Conservation (phyloP, 1,284 basidiomycete species). For the Tremellales sp. region DNA sequence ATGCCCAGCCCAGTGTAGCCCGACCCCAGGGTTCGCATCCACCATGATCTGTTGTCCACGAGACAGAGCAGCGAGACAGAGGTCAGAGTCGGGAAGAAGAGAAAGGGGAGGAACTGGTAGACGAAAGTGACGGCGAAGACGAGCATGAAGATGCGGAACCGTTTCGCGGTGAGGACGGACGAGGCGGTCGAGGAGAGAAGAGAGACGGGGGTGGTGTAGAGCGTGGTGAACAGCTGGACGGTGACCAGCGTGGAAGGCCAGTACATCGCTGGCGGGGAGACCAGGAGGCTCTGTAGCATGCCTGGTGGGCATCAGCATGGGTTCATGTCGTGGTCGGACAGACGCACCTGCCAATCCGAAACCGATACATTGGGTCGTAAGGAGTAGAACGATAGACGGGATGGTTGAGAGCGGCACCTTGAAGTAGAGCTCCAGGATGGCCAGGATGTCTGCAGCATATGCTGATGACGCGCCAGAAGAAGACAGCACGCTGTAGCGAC, state of each 20-base stretch:
- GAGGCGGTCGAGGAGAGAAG: slow-evolving; percentile 17
- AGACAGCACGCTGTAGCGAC: slow-evolving; percentile 49
- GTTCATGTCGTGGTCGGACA: neutral
- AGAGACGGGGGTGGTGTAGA: slow-evolving; percentile 38
- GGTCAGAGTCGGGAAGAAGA: slow-evolving; percentile 52
- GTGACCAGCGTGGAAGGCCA: slow-evolving; percentile 53
- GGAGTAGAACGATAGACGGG: slow-evolving; percentile 54
- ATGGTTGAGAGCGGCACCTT: slow-evolving; percentile 43
- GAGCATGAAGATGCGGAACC: slow-evolving; percentile 51
- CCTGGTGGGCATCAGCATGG: slow-evolving; percentile 20
- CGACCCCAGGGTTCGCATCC: slow-evolving; percentile 50
- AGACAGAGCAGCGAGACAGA: slow-evolving; percentile 52
- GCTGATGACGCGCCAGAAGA: slow-evolving; percentile 50
- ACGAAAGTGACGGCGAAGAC: slow-evolving; percentile 48
- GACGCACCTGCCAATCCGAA: slow-evolving; percentile 52
- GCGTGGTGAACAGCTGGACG: slow-evolving; percentile 53
- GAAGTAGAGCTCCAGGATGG: slow-evolving; percentile 51
- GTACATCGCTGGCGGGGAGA: slow-evolving; percentile 45
- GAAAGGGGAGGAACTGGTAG: slow-evolving; percentile 52
- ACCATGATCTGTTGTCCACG: slow-evolving; percentile 47
- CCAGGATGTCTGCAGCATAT: slow-evolving; percentile 50
- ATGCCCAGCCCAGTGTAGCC: slow-evolving; percentile 54
- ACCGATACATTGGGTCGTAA: slow-evolving; percentile 55
- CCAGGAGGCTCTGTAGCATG: slow-evolving; percentile 47
- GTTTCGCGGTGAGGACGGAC: slow-evolving; percentile 38